Conservation (phyloP, 164 flowering plant species). For the Chimonanthus praecox region DNA sequence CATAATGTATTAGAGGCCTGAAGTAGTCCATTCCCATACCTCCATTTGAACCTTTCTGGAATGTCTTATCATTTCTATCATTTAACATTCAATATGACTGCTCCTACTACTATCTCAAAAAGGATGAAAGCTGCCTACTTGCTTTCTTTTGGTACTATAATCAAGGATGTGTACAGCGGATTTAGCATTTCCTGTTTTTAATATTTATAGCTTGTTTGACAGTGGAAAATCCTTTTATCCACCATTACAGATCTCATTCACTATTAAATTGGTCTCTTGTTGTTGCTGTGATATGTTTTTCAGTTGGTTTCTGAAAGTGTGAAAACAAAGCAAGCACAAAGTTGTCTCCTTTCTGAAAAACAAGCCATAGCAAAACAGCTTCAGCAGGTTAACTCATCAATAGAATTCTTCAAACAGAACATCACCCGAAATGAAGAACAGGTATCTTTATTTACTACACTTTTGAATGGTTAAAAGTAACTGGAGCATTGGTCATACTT, state of each 20-base stretch:
- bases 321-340: conserved; percentile 73
- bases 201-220: too few species aligned
- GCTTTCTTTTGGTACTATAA: too few species aligned
- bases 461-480: background rate
- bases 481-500: background rate
- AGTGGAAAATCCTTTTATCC: background rate
- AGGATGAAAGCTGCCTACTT: too few species aligned
- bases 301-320: conserved; percentile 97
- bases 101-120: too few species aligned
- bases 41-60: too few species aligned
- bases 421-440: conserved; percentile 67
- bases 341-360: conserved; percentile 61
- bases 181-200: too few species aligned
- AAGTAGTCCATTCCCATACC: too few species aligned
- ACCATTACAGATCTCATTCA: background rate
- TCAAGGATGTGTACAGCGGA: too few species aligned
- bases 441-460: conserved; percentile 33
- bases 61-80: too few species aligned
- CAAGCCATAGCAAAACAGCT: conserved; percentile 65
- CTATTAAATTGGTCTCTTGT: conserved; percentile 8
- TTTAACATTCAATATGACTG: too few species aligned
- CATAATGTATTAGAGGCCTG: too few species aligned
- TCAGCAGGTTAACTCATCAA: conserved; percentile 52
- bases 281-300: conserved; percentile 13
- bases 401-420: conserved; percentile 52